Conservation (phyloP, 2,329 filamentous ascomycete species). For the Penicillium sp. region DNA sequence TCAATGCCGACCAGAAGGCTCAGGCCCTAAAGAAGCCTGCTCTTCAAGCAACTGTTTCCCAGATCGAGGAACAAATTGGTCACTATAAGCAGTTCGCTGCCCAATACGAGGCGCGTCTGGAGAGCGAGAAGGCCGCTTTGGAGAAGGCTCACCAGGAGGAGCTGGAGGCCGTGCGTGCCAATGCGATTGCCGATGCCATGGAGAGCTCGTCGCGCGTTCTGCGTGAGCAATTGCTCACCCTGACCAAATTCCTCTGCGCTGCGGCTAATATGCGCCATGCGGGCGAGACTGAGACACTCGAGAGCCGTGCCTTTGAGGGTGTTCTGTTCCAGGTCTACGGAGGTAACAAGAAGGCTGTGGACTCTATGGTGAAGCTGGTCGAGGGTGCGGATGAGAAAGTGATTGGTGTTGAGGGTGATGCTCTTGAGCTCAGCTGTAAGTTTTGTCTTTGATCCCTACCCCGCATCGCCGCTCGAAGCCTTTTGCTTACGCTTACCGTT, state of each 20-base stretch:
- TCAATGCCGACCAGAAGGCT: conserved; percentile 67
- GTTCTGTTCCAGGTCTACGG: conserved; percentile 66
- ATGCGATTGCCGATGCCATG: conserved; percentile 54
- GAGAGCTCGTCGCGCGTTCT: conserved; percentile 53
- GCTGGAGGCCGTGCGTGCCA: conserved; percentile 56
- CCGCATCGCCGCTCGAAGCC: not conserved
- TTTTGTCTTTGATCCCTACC: conserved; percentile 15
- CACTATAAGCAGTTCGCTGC: conserved; percentile 64
- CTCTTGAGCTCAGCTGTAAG: conserved; percentile 62
- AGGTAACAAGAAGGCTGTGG: conserved; percentile 62
- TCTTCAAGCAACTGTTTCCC: conserved; percentile 59
- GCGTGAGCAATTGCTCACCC: conserved; percentile 59
- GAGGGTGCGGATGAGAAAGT: conserved; percentile 63
- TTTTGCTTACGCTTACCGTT: not conserved
- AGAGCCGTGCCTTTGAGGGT: conserved; percentile 66
- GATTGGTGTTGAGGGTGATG: conserved; percentile 58
- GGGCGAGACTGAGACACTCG: conserved; percentile 60
- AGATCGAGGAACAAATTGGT: conserved; percentile 63
- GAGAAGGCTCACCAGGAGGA: conserved; percentile 60
- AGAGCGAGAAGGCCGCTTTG: conserved; percentile 60
- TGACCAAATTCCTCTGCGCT: conserved; percentile 65
- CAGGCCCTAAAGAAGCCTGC: conserved; percentile 65
- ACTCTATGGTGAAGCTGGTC: conserved; percentile 63
- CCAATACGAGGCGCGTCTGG: conserved; percentile 60
- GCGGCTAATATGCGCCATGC: conserved; percentile 64